Conservation (phyloP, 2,329 filamentous ascomycete genomes). For the Penicillium carneum region DNA sequence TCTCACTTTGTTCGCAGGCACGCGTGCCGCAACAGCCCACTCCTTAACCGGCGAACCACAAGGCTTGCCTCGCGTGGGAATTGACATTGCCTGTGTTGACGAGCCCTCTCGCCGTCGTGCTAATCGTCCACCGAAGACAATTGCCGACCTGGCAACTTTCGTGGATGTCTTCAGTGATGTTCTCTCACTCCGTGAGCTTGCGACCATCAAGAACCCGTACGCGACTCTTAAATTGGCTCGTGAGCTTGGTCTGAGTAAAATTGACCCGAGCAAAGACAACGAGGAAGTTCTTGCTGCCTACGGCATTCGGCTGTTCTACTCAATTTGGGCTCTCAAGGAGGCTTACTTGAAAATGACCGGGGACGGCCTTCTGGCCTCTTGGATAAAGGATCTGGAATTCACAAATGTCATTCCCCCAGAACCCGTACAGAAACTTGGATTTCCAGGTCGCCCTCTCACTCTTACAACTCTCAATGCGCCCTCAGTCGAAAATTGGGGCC, state of each 20-base stretch:
- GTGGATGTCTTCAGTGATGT: slow-evolving; percentile 67
- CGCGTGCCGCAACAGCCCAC: slow-evolving; percentile 34
- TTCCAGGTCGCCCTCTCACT: not conserved
- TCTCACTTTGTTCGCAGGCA: slow-evolving; percentile 66
- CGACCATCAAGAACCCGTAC: slow-evolving; percentile 60
- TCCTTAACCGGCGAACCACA: not conserved
- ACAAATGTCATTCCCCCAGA: slow-evolving; percentile 62
- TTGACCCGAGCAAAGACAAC: slow-evolving; percentile 12
- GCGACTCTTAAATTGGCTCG: slow-evolving; percentile 24
- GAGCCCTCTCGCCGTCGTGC: slow-evolving; percentile 47
- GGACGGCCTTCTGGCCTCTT: slow-evolving; percentile 67
- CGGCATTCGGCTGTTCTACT: slow-evolving; percentile 68
- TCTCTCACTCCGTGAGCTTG: slow-evolving; percentile 63
- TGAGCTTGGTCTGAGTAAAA: slow-evolving; percentile 22
- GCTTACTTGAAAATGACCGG: slow-evolving; percentile 72
- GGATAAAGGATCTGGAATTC: slow-evolving; percentile 68
- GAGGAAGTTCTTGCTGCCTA: slow-evolving; percentile 54
- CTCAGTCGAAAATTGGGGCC: slow-evolving; percentile 42
- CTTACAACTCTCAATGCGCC: slow-evolving; percentile 5
- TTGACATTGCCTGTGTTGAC: slow-evolving; percentile 69
- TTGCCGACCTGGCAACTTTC: slow-evolving; percentile 63
- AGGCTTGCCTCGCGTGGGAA: slow-evolving; percentile 57
- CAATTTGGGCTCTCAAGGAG: slow-evolving; percentile 71
- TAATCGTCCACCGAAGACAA: slow-evolving; percentile 50
- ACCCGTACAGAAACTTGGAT: slow-evolving; percentile 15